Evolutionary conservation across 495 filamentous ascomycete species (phyloP), one percentile per base, ranked within the genome.

Genomic region (Talaromyces proteolyticus): DNA sequence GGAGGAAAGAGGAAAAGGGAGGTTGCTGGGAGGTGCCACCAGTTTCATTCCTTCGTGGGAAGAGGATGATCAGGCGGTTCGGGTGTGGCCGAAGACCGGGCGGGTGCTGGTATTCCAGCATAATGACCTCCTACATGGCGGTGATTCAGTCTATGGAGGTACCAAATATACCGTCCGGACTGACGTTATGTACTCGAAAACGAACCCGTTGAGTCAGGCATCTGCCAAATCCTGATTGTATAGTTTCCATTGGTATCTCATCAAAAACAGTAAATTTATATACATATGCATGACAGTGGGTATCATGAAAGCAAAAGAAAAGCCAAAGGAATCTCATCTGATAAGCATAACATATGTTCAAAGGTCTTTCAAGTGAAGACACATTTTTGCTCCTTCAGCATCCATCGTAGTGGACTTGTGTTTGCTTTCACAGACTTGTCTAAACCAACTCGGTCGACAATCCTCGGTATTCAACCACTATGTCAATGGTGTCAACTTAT

Each of bases 361-460:
- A 26, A 46, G 16, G 11, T n/a, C 22, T n/a, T 34, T 21, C 12
- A 16, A 29, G 5, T 17, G 11, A 16, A 18, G 16, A 29, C 34
- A 18, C 47, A 49, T 39, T 17, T 36, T 36, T 24, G 21, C 37
- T 8, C 39, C 40, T 20, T 49, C 47, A 10, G 39, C 47, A 26
- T 49, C 34, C 7, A 49, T 36, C 3, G n/a, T 12, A 6, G 34
- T 36, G n/a, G 16, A 22, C 20, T 49, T 39, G 12, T 36, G 47
- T 24, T 36, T 38, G 11, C 34, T 49, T 18, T 49, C 47, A 21
- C 85, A 81, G 18, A 86, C 89, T 63, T 85, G 89, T 70, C 95
- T 91, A 74, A 99, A 99, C 85, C 93, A 99, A 62, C 88, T 90
- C 22, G 91, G 88, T 47, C 94, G 77, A 69, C 94, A 99, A 67